These are phyloP conservation scores for Leccinum subspadiceum DNA, from an alignment of 1,284 basidiomycete genomes.

Conservation along the genomic window DNA sequence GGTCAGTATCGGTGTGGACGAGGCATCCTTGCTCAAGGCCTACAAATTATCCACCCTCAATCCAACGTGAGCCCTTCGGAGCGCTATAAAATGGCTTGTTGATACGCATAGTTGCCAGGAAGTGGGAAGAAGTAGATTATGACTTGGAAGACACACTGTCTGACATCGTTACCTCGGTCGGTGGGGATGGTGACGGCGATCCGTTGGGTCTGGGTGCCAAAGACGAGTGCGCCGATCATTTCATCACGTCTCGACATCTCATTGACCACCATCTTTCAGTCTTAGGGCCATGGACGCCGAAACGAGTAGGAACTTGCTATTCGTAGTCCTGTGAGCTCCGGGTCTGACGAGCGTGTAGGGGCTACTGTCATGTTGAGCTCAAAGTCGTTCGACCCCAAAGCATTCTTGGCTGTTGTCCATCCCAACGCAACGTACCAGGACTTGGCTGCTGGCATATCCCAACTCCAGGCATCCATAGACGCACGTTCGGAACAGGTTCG, in stretches of 20 bases:
- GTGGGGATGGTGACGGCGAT: constrained; percentile 60
- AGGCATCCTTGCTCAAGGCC: constrained; percentile 69
- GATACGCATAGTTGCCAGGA: constrained; percentile 39
- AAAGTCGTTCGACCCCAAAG: constrained; percentile 95
- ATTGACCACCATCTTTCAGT: constrained; percentile 37
- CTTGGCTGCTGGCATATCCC: constrained; percentile 70
- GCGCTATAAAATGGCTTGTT: background rate
- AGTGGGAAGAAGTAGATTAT: constrained; percentile 81
- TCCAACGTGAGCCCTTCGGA: constrained; percentile 52
- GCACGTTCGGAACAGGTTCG: constrained; percentile 90
- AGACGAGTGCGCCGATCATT: constrained; percentile 52
- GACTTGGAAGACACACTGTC: constrained; percentile 69
- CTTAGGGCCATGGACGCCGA: constrained; percentile 69
- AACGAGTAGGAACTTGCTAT: constrained; percentile 46
- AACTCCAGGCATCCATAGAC: constrained; percentile 78
- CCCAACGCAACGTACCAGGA: constrained; percentile 97
- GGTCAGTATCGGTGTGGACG: constrained; percentile 67
- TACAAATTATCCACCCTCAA: constrained; percentile 70
- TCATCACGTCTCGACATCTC: constrained; percentile 5
- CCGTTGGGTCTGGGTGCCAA: constrained; percentile 64
- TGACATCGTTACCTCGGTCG: constrained; percentile 53
- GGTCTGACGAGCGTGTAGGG: constrained; percentile 46
- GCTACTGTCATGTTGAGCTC: constrained; percentile 81
- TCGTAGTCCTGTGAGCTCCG: background rate
- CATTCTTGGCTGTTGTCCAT: constrained; percentile 88